Percentiles rank a stretch among this genome's conserved stretches.
Evolutionary conservation across 2,329 filamentous ascomycete species (phyloP).

Genomic region (Verticillium tricorpus): DNA sequence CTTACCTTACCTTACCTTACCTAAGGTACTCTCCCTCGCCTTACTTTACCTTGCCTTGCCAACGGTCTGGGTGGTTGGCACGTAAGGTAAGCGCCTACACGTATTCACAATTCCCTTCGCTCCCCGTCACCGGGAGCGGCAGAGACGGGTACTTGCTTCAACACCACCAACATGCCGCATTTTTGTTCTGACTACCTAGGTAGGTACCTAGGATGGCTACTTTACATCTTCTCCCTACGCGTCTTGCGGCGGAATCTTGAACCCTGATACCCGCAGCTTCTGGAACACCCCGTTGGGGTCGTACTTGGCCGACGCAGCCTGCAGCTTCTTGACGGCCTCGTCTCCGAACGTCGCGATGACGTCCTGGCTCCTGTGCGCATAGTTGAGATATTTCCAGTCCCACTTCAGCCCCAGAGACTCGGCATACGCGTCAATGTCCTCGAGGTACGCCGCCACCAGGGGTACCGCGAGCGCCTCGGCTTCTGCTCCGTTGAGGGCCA

Average conservation of each 20-base stretch:
- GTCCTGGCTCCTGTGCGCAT: constrained; percentile 33
- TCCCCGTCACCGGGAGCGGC: too few species aligned
- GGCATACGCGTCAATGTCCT: constrained; percentile 22
- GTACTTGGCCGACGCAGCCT: constrained; percentile 27
- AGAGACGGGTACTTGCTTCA: too few species aligned
- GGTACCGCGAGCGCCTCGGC: constrained; percentile 27
- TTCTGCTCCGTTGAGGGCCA: constrained; percentile 26
- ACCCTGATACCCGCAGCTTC: constrained; percentile 24
- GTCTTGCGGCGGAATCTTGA: constrained; percentile 21
- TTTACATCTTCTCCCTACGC: too few species aligned
- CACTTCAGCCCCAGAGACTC: constrained; percentile 19
- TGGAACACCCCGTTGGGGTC: constrained; percentile 33
- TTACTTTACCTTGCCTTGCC: too few species aligned
- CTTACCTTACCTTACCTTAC: too few species aligned
- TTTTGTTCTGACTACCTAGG: too few species aligned
- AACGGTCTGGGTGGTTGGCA: too few species aligned
- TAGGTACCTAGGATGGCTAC: too few species aligned
- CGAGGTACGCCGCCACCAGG: constrained; percentile 26
- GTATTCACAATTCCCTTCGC: too few species aligned
- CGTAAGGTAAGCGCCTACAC: too few species aligned
- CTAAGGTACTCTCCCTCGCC: too few species aligned
- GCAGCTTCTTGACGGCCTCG: constrained; percentile 27
- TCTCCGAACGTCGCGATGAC: constrained; percentile 31
- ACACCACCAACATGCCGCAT: too few species aligned
- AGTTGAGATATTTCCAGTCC: constrained; percentile 37